These are phyloP conservation scores for Myriosclerotinia duriaeana DNA, from an alignment of 2,329 filamentous ascomycete genomes.

Conservation along the genomic window DNA sequence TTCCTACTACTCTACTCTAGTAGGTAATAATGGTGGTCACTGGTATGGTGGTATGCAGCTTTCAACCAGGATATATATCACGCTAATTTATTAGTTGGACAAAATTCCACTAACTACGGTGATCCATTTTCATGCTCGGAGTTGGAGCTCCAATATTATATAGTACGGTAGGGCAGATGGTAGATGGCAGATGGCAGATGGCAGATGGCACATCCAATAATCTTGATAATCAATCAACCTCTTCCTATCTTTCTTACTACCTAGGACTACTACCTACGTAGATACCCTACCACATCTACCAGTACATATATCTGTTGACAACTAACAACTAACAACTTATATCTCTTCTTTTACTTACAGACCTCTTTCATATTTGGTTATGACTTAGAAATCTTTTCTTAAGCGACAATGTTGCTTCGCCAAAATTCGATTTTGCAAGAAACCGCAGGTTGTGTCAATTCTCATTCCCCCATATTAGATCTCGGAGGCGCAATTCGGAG, in stretches of 20 bases:
- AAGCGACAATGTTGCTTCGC: constrained; percentile 41
- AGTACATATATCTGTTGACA: background rate
- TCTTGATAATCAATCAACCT: constrained; percentile 11
- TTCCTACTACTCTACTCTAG: background rate
- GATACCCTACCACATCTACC: too few relatives aligned
- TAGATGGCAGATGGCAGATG: too few relatives aligned
- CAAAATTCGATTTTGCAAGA: constrained; percentile 35
- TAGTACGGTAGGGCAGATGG: background rate
- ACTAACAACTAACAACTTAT: background rate
- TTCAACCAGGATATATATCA: background rate
- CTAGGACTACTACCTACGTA: too few relatives aligned
- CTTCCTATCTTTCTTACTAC: background rate
- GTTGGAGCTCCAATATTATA: too few relatives aligned
- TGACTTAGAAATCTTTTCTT: constrained; percentile 28
- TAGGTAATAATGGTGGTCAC: too few relatives aligned
- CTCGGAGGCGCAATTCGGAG: constrained; percentile 30
- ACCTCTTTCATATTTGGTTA: constrained; percentile 26
- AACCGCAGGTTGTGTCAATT: constrained; percentile 34
- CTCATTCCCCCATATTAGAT: constrained; percentile 30
- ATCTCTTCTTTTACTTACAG: background rate
- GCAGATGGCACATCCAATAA: background rate
- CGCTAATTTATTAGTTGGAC: background rate
- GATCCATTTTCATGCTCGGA: background rate
- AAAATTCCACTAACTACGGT: constrained; percentile 17
- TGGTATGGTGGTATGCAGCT: background rate